These are phyloP conservation scores for Pseudozyma sp. DNA, from an alignment of 1,284 basidiomycete genomes.

Conservation along the genomic window DNA sequence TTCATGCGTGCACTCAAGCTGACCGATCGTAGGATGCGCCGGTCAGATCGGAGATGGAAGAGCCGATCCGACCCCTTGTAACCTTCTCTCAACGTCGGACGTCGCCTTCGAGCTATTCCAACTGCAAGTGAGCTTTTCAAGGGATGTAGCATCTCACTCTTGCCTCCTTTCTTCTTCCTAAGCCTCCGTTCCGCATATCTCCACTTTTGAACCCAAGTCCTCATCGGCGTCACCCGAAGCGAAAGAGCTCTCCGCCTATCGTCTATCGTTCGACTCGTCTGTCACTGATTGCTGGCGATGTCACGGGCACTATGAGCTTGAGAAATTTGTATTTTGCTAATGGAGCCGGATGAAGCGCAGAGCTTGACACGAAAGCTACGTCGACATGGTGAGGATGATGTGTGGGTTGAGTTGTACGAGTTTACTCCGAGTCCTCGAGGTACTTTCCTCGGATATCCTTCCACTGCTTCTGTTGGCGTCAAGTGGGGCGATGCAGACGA, in stretches of 20 bases:
- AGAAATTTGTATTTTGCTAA: conserved; percentile 16
- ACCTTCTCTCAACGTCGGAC: too few relatives aligned
- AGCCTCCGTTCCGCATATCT: too few relatives aligned
- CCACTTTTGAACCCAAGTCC: too few relatives aligned
- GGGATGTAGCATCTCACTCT: too few relatives aligned
- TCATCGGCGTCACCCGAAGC: too few relatives aligned
- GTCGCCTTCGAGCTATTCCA: too few relatives aligned
- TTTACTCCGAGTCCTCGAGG: conserved; percentile 47
- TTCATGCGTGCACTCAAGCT: neutral
- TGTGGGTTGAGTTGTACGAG: neutral
- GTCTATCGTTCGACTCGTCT: too few relatives aligned
- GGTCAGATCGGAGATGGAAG: neutral
- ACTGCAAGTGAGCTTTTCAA: too few relatives aligned
- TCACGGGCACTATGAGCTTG: neutral
- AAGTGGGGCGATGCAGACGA: neutral
- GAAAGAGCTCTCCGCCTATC: too few relatives aligned
- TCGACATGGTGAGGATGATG: neutral
- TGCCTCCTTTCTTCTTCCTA: too few relatives aligned
- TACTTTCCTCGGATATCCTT: conserved; percentile 61
- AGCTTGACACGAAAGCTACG: neutral
- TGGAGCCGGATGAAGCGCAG: neutral
- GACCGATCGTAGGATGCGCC: neutral
- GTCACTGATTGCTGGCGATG: too few relatives aligned
- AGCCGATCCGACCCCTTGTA: neutral
- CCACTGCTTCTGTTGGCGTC: conserved; percentile 58